phyloP scores from a whole-genome alignment of 352 stramenopile species.

The Phytophthora brassicae region DNA sequence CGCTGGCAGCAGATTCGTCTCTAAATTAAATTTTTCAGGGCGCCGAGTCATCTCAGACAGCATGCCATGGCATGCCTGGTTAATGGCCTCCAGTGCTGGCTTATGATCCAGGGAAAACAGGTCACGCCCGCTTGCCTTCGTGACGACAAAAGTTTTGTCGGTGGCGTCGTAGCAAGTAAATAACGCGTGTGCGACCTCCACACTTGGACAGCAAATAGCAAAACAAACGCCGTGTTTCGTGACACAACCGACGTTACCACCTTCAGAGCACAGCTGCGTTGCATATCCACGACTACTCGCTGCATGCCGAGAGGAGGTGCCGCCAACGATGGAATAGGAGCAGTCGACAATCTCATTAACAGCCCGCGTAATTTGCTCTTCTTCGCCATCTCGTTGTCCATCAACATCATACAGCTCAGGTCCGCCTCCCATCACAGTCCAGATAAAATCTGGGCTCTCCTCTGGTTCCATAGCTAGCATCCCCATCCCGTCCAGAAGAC shows the following conservation, averaged over 20 bases:
- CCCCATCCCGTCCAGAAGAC: slow-evolving; percentile 62
- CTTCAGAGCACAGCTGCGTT: slow-evolving; percentile 81
- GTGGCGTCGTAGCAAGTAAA: slow-evolving; percentile 87
- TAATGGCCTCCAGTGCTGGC: slow-evolving; percentile 68
- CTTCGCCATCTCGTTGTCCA: slow-evolving; percentile 49
- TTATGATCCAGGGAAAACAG: slow-evolving; percentile 70
- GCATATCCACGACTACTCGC: slow-evolving; percentile 30
- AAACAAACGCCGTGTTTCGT: slow-evolving; percentile 73
- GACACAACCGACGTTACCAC: slow-evolving; percentile 56
- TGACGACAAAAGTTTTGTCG: slow-evolving; percentile 67
- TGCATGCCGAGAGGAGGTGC: slow-evolving; percentile 43
- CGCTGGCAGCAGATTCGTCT: slow-evolving; percentile 61
- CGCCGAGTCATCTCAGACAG: slow-evolving; percentile 62
- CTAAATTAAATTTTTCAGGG: slow-evolving; percentile 65
- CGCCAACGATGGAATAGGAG: slow-evolving; percentile 63
- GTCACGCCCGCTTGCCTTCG: slow-evolving; percentile 61
- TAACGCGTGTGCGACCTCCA: slow-evolving; percentile 74
- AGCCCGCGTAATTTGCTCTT: slow-evolving; percentile 64
- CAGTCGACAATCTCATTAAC: slow-evolving; percentile 81
- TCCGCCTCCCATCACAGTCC: slow-evolving; percentile 52
- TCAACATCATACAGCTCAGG: slow-evolving; percentile 47
- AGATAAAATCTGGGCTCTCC: slow-evolving; percentile 80
- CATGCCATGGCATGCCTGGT: slow-evolving; percentile 76
- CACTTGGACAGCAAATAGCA: slow-evolving; percentile 76
- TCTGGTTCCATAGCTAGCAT: slow-evolving; percentile 76